Base-by-base conservation (phyloP, 2,329 filamentous ascomycete species). In the Cladosporium velox region DNA sequence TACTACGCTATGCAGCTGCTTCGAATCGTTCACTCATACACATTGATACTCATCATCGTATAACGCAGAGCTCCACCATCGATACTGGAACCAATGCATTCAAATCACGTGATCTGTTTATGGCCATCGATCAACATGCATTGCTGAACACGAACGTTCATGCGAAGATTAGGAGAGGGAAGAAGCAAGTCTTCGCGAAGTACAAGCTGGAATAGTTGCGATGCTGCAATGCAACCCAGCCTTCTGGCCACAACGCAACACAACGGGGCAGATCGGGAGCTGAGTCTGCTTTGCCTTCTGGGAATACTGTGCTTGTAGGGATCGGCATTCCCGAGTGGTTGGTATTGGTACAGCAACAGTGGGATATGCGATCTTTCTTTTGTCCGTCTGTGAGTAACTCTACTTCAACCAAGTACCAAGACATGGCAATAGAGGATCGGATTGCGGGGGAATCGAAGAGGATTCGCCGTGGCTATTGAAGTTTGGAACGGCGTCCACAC, bases 141-240 rank as follows among this genome's bases (percentile, higher is more conserved):
- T 47, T 10, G 10, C 14, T 12, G n/a, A 47, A 47, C 8, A 24
- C n/a, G n/a, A 21, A 21, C n/a, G n/a, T 12, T 12, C 41, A 12
- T 47, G n/a, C 41, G n/a, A 24, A 1, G 8, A 47, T 4, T 3
- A 21, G n/a, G n/a, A 47, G 41, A 24, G 7, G 6, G n/a, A 11
- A 47, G 8, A 21, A 47, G 41, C n/a, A 47, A 24, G 41, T 47
- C n/a, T 10, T 12, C 8, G 2, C 3, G 57, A 28, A 44, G 26
- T 26, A 59, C 57, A 41, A 59, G 57, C 24, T 59, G 57, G 11
- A 8, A 55, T 30, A 28, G 57, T 15, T 59, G 57, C 32, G 18
- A 55, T 30, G 57, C 57, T 59, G 35, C 57, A 26, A 59, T 59
- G 57, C 57, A 47, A 59, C 35, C 35, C 57, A 59, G 15, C 14